Evolutionary conservation across 441 rosid species (phyloP), one percentile per base, ranked within the genome.

Genomic region (Arabidopsis hybrid): DNA sequence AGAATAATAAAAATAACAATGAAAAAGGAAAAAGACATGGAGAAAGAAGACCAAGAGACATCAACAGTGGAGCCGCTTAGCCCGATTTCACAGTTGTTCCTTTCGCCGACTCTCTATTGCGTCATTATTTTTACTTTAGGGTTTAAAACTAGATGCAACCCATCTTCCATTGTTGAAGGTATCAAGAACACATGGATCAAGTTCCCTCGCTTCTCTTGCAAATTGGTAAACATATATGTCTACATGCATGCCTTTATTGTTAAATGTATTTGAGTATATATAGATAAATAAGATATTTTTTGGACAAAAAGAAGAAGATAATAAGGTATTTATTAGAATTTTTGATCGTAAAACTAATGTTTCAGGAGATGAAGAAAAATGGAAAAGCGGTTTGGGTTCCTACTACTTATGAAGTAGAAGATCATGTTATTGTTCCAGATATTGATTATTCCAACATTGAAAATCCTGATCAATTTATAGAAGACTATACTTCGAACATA

Each of bases 61-160:
- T 3, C 14, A 35, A 8, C 1, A 35, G 12, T 35, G 69, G 31
- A 67, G 56, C 74, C 79, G 40, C 69, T 75, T 36, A 75, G 79
- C 12, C 79, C 74, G 4, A 56, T 61, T 10, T 75, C 79, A 2
- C 69, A 38, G 64, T 46, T 75, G 31, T 75, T 75, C 3, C 16
- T 60, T 29, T 21, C 63, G 0, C 74, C 59, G 0, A 34, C 58
- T 45, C 21, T 75, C 8, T 67, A 60, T 80, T 82, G 87, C 47
- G 59, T 86, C 73, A 81, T 88, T 14, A 71, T 91, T 3, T 78
- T 83, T 0, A 75, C 85, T 14, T 36, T 91, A 66, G 97, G 95
- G 3, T 82, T 75, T 73, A 64, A 82, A 39, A 85, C 85, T 5
- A 62, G 50, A 34, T 61, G 88, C 58, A 43, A 84, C 58, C 85